Conservation (phyloP, 1,284 basidiomycete genomes). For the Pseudozyma thailandica region DNA sequence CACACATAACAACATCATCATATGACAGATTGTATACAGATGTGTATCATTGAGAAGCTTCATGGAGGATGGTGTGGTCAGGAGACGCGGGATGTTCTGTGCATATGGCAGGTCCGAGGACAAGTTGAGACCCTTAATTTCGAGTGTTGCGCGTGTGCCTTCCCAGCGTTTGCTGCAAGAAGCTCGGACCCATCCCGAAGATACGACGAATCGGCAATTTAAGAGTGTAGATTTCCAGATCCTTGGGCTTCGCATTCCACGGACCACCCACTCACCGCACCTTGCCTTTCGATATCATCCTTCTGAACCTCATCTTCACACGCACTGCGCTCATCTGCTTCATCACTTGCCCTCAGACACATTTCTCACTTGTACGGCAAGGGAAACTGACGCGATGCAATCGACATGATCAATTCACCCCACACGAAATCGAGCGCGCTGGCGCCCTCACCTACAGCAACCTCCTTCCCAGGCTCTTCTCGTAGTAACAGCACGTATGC, state of each 20-base stretch:
- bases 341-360: background rate
- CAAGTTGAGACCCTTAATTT: conserved; percentile 2
- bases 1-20: no score
- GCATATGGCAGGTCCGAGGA: no score
- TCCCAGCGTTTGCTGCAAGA: no score
- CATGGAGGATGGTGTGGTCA: background rate
- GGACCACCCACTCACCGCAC: background rate
- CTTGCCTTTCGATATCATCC: background rate
- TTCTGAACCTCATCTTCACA: conserved; percentile 1
- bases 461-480: conserved; percentile 23
- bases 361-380: background rate
- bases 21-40: no score
- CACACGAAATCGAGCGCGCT: conserved; percentile 21
- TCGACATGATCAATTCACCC: conserved; percentile 29
- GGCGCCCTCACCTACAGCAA: conserved; percentile 28
- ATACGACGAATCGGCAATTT: conserved; percentile 4
- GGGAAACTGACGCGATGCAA: conserved; percentile 20
- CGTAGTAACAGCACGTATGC: conserved; percentile 16
- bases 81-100: no score
- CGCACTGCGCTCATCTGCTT: background rate
- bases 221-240: background rate
- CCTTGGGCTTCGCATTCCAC: background rate
- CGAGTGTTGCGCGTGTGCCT: conserved; percentile 2
- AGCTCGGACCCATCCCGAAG: conserved; percentile 7
- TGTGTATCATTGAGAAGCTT: no score